Evolutionary conservation across 352 stramenopile genomes (phyloP), one percentile per base, ranked within the genome.

Genomic region (Phytophthora quininea): DNA sequence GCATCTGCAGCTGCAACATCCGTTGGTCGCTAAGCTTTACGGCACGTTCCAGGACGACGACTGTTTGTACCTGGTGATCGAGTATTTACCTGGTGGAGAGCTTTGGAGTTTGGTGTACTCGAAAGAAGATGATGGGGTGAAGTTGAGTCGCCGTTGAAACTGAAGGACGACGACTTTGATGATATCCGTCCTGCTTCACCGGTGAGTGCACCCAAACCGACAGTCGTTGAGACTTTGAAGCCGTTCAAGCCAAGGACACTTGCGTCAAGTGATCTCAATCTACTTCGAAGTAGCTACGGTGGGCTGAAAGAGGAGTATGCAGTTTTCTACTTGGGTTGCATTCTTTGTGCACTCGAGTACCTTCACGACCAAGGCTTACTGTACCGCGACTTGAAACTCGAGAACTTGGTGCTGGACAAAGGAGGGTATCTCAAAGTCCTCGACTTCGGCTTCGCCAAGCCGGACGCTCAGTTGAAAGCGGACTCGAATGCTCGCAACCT

Each of bases 311-410:
- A 90, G 42, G 66, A 88, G 49, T 71, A 86, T 49, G 79, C 82
- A 0, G 74, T 77, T 19, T 98, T 98, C 69, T 99, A 98, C 61
- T 74, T 95, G 6, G 85, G 84, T 2, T 96, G 97, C 64, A 96
- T 98, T 60, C 66, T 90, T 14, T 80, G 80, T 43, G 92, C 81
- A 12, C 67, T 94, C 33, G 74, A 88, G 69, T 95, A 94, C 43
- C 68, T 96, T 19, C 88, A 96, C 60, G 74, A 67, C 4, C 63
- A 88, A 35, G 79, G 72, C 24, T 73, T 92, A 63, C 75, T 96
- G 31, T 97, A 97, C 54, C 88, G 91, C 8, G 91, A 97, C 65
- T 70, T 97, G n/a, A 97, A 97, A 69, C 81, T 92, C 8, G 91
- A 97, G 67, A 97, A 97, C 64, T 62, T 97, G 10, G 80, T 97